Evolutionary conservation across 768 basidiomycete species (phyloP), one percentile per base, ranked within the genome.

Genomic region (Lenzites betulinus): DNA sequence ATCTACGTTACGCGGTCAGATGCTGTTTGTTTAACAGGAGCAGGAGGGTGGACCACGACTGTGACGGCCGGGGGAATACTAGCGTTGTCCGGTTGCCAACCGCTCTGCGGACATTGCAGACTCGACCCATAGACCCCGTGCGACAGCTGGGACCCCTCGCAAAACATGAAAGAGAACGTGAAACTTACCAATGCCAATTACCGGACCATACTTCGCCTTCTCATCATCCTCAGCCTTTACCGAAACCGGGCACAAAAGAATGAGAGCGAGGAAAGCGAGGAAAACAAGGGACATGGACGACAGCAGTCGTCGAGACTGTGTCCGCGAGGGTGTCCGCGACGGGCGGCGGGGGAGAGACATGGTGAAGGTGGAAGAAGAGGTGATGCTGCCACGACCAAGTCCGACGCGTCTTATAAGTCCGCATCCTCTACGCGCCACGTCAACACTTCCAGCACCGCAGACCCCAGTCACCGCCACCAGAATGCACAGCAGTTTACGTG

Each of bases 121-220:
- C 30, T 22, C 28, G 26, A 22, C 16, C 18, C 18, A 16, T 20
- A 18, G 1, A 77, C n/a, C n/a, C n/a, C n/a, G n/a, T n/a, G n/a
- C n/a, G n/a, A n/a, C n/a, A n/a, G n/a, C n/a, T n/a, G n/a, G n/a
- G n/a, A n/a, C n/a, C n/a, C n/a, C n/a, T n/a, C n/a, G n/a, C n/a
- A n/a, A n/a, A n/a, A n/a, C n/a, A n/a, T n/a, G n/a, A n/a, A n/a
- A n/a, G n/a, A n/a, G n/a, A n/a, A n/a, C n/a, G 25, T 6, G 1
- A 30, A 1, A 70, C 87, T 49, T 65, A 92, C 89, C 90, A 71
- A 93, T 92, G 83, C 92, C 95, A 73, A 96, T 96, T 39, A 96
- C 93, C 38, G 90, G 90, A 58, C 95, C 94, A 74, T 91, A 95
- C 70, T 95, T 90, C 30, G 87, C 77, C 66, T 83, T 83, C 64